Evolutionary conservation across 768 basidiomycete genomes (phyloP).

Genomic region (Pleurotus tuber-regium): DNA sequence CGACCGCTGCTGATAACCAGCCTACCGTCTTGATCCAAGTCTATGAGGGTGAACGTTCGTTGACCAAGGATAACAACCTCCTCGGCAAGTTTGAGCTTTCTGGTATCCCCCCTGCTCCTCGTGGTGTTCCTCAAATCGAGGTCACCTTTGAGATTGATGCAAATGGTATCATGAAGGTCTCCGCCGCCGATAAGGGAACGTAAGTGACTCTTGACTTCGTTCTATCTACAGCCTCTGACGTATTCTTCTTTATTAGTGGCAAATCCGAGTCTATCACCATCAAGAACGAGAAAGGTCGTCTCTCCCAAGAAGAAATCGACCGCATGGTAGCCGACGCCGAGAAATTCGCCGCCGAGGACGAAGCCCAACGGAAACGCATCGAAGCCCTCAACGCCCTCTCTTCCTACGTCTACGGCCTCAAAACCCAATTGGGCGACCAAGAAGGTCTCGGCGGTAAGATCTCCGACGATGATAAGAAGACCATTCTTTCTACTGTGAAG

Average conservation of each 20-base stretch:
- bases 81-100: conserved; percentile 96
- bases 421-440: conserved; percentile 81
- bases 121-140: conserved; percentile 96
- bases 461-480: conserved; percentile 79
- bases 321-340: conserved; percentile 95
- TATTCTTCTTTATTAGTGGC: conserved; percentile 42
- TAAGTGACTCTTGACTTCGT: conserved; percentile 29
- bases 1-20: conserved; percentile 87
- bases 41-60: conserved; percentile 93
- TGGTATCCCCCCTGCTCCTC: conserved; percentile 90
- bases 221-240: background rate
- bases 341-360: conserved; percentile 74
- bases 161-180: conserved; percentile 94
- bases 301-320: conserved; percentile 87
- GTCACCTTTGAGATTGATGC: conserved; percentile 96
- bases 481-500: conserved; percentile 76
- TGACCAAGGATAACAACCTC: conserved; percentile 98
- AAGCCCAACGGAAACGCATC: conserved; percentile 72
- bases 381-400: conserved; percentile 84
- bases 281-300: conserved; percentile 94
- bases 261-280: conserved; percentile 91
- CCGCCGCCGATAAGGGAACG: conserved; percentile 94
- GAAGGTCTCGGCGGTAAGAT: conserved; percentile 92
- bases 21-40: conserved; percentile 97
- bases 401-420: conserved; percentile 82